These are phyloP conservation scores for Boletus tylopilopsis DNA, from an alignment of 768 basidiomycete species.

Conservation along the genomic window DNA sequence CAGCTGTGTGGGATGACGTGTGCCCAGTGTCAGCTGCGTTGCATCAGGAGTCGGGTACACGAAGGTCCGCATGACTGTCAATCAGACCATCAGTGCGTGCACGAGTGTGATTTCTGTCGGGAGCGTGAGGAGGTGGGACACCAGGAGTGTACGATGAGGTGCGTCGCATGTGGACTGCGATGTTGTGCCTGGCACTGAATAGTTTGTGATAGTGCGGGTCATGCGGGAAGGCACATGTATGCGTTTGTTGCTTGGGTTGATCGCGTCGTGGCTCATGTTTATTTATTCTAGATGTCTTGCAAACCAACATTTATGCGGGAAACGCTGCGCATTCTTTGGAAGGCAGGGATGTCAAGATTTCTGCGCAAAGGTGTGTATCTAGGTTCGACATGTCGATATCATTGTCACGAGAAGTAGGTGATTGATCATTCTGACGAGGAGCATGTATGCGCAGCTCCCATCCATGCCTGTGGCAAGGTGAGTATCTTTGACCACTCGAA, in stretches of 20 bases:
- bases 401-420: constrained; percentile 34
- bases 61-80: constrained; percentile 46
- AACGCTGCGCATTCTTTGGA: constrained; percentile 42
- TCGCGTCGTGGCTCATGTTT: not conserved
- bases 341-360: constrained; percentile 48
- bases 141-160: constrained; percentile 46
- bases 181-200: not conserved
- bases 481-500: not conserved
- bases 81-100: constrained; percentile 45
- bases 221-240: constrained; percentile 53
- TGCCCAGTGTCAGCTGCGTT: constrained; percentile 44
- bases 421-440: constrained; percentile 5
- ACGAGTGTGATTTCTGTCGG: constrained; percentile 39
- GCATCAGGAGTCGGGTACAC: constrained; percentile 45
- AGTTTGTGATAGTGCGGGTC: constrained; percentile 45
- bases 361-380: constrained; percentile 46
- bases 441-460: constrained; percentile 50
- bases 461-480: constrained; percentile 57
- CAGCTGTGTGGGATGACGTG: constrained; percentile 52
- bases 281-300: constrained; percentile 47
- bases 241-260: constrained; percentile 2
- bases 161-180: constrained; percentile 17
- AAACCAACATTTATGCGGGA: constrained; percentile 53
- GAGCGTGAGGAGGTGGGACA: constrained; percentile 28
- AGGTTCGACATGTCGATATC: not conserved